A percentile compares a stretch with the other conserved stretches of the same genome.
Conservation (phyloP, 441 rosid species). For the Raphanus hybrid region DNA sequence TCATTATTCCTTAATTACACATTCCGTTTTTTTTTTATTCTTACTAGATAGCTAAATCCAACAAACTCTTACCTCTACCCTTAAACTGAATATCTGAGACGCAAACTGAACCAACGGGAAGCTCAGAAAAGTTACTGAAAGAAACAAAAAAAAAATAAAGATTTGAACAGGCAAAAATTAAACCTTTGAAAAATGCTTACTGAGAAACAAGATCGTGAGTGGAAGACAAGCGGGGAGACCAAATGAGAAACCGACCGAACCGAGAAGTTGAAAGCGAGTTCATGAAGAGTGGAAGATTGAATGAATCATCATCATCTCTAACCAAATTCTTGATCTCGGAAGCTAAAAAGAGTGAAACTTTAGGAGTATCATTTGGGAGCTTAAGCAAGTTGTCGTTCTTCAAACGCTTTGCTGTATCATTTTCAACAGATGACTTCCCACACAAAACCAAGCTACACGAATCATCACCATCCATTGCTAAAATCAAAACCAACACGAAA, state of each 20-base stretch:
- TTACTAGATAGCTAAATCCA: background rate
- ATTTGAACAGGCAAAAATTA: background rate
- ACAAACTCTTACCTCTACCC: conserved; percentile 69
- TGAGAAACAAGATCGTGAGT: conserved; percentile 84
- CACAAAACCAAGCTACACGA: conserved; percentile 53
- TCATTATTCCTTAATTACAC: background rate
- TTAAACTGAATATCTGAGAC: conserved; percentile 75
- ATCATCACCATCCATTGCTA: conserved; percentile 59
- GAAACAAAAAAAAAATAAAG: conserved; percentile 19
- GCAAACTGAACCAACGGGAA: conserved; percentile 82
- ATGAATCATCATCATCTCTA: conserved; percentile 35
- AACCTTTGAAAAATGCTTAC: conserved; percentile 50
- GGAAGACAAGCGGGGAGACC: conserved; percentile 80
- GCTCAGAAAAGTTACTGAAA: conserved; percentile 82
- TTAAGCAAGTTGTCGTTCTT: conserved; percentile 55
- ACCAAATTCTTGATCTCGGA: conserved; percentile 51
- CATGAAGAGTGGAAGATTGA: conserved; percentile 48
- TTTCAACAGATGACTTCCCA: conserved; percentile 69
- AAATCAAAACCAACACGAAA: conserved; percentile 12
- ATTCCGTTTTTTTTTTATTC: background rate
- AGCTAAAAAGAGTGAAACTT: conserved; percentile 48
- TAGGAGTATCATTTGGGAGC: conserved; percentile 45
- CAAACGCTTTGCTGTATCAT: conserved; percentile 54
- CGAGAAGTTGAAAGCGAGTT: conserved; percentile 59
- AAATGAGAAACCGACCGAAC: conserved; percentile 77